These are phyloP conservation scores for Scenedesmus sp. DNA, from an alignment of 163 green algal species.

Conservation along the genomic window DNA sequence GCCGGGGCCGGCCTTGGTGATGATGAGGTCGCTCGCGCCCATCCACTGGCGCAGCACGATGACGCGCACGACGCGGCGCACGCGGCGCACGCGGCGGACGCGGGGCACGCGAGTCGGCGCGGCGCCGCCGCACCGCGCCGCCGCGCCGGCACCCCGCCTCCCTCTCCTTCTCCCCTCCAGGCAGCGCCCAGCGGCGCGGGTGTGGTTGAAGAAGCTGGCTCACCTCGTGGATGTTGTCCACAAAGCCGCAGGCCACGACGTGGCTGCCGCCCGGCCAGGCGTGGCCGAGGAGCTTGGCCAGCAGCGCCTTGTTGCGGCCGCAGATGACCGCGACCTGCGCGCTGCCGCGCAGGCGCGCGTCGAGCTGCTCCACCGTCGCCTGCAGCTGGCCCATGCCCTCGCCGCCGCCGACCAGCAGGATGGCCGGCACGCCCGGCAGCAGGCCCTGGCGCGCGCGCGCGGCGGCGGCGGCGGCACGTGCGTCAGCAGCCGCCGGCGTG, in stretches of 20 bases:
- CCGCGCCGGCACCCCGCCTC: no score
- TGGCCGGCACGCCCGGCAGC: slow-evolving; percentile 65
- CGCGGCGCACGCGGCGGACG: no score
- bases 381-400: slow-evolving; percentile 98
- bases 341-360: slow-evolving; percentile 44
- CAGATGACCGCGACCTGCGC: slow-evolving; percentile 89
- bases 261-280: slow-evolving; percentile 58
- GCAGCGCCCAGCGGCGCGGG: no score
- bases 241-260: slow-evolving; percentile 84
- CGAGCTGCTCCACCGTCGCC: slow-evolving; percentile 78
- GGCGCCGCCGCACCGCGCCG: no score
- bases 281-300: slow-evolving; percentile 61
- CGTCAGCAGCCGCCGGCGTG: slow-evolving; percentile 3
- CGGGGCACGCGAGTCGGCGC: no score
- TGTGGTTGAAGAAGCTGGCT: no score
- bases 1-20: slow-evolving; percentile 95
- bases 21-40: slow-evolving; percentile 85
- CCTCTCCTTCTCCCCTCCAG: no score
- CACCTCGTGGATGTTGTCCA: slow-evolving; percentile 96
- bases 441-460: slow-evolving; percentile 54
- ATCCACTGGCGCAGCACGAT: slow-evolving; percentile 91
- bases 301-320: slow-evolving; percentile 90
- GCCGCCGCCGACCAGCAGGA: slow-evolving; percentile 91
- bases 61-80: no score
- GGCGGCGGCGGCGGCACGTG: slow-evolving; percentile 6